Conservation (phyloP, 2,329 filamentous ascomycete genomes). For the Rhexocercosporidium sp. region DNA sequence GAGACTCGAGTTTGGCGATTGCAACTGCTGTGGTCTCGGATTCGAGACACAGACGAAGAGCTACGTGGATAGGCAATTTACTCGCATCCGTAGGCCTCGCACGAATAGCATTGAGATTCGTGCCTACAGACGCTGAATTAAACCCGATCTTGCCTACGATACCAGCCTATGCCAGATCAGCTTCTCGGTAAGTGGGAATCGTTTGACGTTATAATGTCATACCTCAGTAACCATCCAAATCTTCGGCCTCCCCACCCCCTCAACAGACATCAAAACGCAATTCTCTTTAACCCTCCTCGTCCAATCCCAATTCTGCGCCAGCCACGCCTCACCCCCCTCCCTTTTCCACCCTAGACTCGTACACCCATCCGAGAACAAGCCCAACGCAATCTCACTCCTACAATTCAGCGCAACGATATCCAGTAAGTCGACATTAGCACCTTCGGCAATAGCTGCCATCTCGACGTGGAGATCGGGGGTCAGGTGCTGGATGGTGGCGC, state of each 20-base stretch:
- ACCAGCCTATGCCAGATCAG: constrained; percentile 30
- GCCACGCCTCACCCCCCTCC: constrained; percentile 35
- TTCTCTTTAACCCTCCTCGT: constrained; percentile 27
- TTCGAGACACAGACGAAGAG: constrained; percentile 57
- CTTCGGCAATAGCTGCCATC: constrained; percentile 52
- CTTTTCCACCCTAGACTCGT: constrained; percentile 50
- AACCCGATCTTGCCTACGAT: constrained; percentile 56
- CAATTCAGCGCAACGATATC: constrained; percentile 56
- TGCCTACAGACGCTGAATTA: constrained; percentile 58
- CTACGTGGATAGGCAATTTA: constrained; percentile 59
- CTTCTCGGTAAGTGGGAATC: not conserved
- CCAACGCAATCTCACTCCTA: constrained; percentile 56
- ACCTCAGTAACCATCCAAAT: constrained; percentile 40
- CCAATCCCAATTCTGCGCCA: constrained; percentile 40
- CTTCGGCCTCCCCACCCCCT: constrained; percentile 22
- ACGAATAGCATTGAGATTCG: constrained; percentile 60
- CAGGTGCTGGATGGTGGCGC: constrained; percentile 12
- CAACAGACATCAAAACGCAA: constrained; percentile 28
- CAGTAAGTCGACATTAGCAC: constrained; percentile 45
- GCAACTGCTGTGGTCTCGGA: constrained; percentile 51
- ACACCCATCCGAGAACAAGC: constrained; percentile 55
- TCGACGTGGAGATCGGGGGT: constrained; percentile 39
- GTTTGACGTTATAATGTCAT: not conserved
- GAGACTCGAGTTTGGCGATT: constrained; percentile 47
- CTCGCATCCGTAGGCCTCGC: constrained; percentile 52